Conservation (phyloP, 2,329 filamentous ascomycete genomes). For the Elsinoe batatas region DNA sequence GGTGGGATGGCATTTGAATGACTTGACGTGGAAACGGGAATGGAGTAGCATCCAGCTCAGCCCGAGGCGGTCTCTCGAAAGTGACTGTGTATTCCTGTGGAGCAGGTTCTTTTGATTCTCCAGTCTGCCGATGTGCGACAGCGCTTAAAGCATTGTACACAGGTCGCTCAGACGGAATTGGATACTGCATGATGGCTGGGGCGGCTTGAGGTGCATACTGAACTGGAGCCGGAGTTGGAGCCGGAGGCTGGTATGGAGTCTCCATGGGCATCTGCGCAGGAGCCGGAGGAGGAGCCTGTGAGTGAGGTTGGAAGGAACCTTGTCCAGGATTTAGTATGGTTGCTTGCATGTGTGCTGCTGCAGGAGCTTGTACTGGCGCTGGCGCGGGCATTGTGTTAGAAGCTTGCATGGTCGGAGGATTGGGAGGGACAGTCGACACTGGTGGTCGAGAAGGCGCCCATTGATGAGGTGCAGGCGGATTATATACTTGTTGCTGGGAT, state of each 20-base stretch:
- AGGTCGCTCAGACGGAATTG: background rate
- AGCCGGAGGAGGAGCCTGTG: too few species aligned
- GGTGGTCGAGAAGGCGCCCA: constrained; percentile 1
- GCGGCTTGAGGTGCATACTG: background rate
- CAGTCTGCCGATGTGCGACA: constrained; percentile 5
- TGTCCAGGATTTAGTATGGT: too few species aligned
- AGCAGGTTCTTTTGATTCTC: background rate
- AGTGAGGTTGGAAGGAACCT: too few species aligned
- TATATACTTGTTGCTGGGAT: background rate
- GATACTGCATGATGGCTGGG: background rate
- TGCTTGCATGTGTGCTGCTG: too few species aligned
- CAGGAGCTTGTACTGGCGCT: too few species aligned
- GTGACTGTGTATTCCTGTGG: constrained; percentile 8
- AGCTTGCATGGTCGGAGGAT: background rate
- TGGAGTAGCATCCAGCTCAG: constrained; percentile 1
- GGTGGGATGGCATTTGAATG: background rate
- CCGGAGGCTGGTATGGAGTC: too few species aligned
- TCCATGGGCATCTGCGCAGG: too few species aligned
- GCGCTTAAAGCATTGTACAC: constrained; percentile 1
- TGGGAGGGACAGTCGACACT: background rate
- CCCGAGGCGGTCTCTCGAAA: constrained; percentile 3
- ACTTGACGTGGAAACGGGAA: constrained; percentile 1
- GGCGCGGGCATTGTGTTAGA: too few species aligned
- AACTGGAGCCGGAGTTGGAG: background rate
- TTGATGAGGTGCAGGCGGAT: background rate